A percentile compares a stretch with the other conserved stretches of the same genome.
Evolutionary conservation across 2,329 filamentous ascomycete genomes (phyloP).

Genomic region (Colletotrichum filicis): DNA sequence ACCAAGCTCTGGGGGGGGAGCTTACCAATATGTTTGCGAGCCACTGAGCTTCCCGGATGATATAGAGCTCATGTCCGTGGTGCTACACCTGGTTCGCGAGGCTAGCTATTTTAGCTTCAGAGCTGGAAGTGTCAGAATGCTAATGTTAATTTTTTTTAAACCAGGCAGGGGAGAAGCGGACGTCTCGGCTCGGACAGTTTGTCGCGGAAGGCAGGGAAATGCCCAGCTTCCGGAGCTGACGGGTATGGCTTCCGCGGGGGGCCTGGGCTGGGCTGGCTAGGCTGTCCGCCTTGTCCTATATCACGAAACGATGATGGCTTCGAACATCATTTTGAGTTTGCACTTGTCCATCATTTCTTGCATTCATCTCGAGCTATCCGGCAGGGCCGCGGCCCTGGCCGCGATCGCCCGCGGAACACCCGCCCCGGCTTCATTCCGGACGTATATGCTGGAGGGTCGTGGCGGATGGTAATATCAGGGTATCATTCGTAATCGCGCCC

Average conservation of each 20-base stretch:
- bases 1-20: neutral
- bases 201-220: neutral
- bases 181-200: neutral
- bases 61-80: neutral
- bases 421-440: constrained; percentile 16
- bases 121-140: neutral
- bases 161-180: neutral
- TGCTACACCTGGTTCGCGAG: neutral
- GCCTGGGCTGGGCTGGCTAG: too few relatives aligned
- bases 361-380: constrained; percentile 1
- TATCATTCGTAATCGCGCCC: constrained; percentile 29
- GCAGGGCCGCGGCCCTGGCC: neutral
- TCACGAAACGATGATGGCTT: neutral
- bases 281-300: neutral
- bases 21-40: neutral
- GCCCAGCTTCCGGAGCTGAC: neutral
- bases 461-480: constrained; percentile 26
- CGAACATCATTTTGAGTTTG: neutral
- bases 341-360: constrained; percentile 5
- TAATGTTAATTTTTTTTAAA: neutral
- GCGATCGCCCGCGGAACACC: constrained; percentile 4
- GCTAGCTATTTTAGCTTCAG: neutral
- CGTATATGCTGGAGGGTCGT: neutral
- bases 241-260: neutral
- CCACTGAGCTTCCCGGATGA: neutral